Base-by-base conservation (phyloP, 1,284 basidiomycete genomes). In the Anthracocystis panici-leucophaei region DNA sequence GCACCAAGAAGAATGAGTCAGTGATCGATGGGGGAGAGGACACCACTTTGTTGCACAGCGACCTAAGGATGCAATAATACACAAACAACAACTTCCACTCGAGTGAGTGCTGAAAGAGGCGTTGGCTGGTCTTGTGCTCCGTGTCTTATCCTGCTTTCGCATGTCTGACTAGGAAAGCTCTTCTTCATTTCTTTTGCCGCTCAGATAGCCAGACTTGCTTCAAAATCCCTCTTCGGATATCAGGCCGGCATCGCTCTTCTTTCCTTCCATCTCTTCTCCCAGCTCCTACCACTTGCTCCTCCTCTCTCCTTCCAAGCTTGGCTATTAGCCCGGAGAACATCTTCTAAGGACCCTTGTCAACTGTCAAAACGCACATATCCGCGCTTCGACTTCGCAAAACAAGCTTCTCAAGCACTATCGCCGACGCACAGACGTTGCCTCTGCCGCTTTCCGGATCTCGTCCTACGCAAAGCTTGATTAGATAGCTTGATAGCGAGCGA, bases 261-360 rank as follows among this genome's bases (percentile, higher is more conserved):
- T 53, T 60, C 48, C 56, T 40, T 54, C 51, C 52, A 29, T 35
- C 58, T 41, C 63, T 41, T 41, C 58, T 45, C 38, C 51, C 51
- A 23, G 20, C 51, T 18, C 42, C 51, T 38, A 38, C 35, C 35
- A 14, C 40, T 29, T 40, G 42, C 42, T 42, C 27, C 65, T 67
- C 48, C 54, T 52, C 44, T 3, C 58, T 55, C 45, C 53, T 18
- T 9, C 38, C 44, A 48, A 23, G 46, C 57, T 55, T 67, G 70
- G 70, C 60, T 57, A 73, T 60, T 73, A 73, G 11, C 70, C 70
- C 64, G 70, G 70, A 73, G 57, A n/a, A n/a, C n/a, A 46, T 61
- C 57, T 49, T 57, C 20, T 27, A 27, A 27, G 53, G 57, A 65
- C 61, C 61, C 67, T 64, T 52, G 41, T 27, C 48, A 41, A 46